Base-by-base conservation (phyloP, 106 monocot species). In the Apostasia ramifera region DNA sequence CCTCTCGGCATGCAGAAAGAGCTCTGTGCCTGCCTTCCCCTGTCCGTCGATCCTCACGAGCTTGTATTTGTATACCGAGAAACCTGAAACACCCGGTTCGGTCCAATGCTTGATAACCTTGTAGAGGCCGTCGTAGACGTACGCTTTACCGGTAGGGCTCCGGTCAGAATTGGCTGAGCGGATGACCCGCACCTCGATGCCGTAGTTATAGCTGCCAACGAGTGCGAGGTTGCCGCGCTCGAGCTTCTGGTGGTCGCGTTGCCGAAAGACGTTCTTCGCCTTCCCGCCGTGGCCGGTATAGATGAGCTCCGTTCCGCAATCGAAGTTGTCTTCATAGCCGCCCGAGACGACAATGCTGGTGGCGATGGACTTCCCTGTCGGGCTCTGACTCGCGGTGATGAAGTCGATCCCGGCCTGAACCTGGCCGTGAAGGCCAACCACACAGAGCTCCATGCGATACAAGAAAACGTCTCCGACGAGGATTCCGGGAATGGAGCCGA, bases 401-500 rank as follows among this genome's bases (percentile, higher is more conserved):
- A 76, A 79, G 52, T 86, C 86, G 51, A 86, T 86, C 4, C 93
- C 93, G 13, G 86, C 93, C 76, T 94, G 93, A 13, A 80, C 79
- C 67, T 84, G 90, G 2, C 93, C 93, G 40, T 94, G 93, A 39
- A 94, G 72, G 1, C 93, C 86, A 2, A 89, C 10, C 7, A 89
- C 78, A 68, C 89, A 89, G 8, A 93, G 76, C 78, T 93, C 93
- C 65, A 86, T 84, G 37, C 93, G 72, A 59, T 74, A 94, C 76
- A 90, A 90, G 78, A 82, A 94, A 40, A 83, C 76, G 61, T 68
- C 53, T 41, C 68, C 68, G 8, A 68, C 54, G 8, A 39, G 40
- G 48, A 68, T 48, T 0, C 68, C 68, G 49, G 68, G 68, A 2
- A 68, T 53, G 8, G 68, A 53, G 8, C 68, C 68, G 3, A 68